These are phyloP conservation scores for Maudiozyma serrabonitensis DNA, from an alignment of 805 yeast genomes.

Conservation along the genomic window DNA sequence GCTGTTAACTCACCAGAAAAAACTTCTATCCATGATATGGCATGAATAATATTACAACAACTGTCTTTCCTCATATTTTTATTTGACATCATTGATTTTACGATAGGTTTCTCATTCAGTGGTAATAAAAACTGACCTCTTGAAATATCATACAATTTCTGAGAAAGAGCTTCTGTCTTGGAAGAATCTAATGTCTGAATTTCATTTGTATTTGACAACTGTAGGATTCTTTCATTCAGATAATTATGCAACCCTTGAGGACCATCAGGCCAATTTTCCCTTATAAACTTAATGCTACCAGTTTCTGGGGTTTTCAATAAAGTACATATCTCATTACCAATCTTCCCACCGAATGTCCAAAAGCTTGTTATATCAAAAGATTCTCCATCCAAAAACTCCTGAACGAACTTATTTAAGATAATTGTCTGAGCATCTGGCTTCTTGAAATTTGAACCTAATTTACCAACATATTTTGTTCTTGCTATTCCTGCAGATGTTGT, in stretches of 20 bases:
- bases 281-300: slow-evolving; percentile 40
- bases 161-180: slow-evolving; percentile 41
- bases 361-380: slow-evolving; percentile 62
- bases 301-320: slow-evolving; percentile 43
- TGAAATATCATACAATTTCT: slow-evolving; percentile 47
- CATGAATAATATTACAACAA: slow-evolving; percentile 45
- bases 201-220: slow-evolving; percentile 2
- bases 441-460: slow-evolving; percentile 72
- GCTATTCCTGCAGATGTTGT: slow-evolving; percentile 88
- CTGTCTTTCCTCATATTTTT: slow-evolving; percentile 62
- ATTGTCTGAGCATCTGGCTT: slow-evolving; percentile 87
- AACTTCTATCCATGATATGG: slow-evolving; percentile 70
- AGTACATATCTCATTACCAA: slow-evolving; percentile 52
- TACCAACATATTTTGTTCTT: slow-evolving; percentile 67
- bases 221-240: slow-evolving; percentile 7
- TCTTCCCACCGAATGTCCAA: slow-evolving; percentile 87
- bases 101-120: slow-evolving; percentile 46
- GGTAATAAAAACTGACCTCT: slow-evolving; percentile 54
- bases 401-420: slow-evolving; percentile 40
- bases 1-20: slow-evolving; percentile 70
- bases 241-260: slow-evolving; percentile 27
- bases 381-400: slow-evolving; percentile 40
- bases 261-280: slow-evolving; percentile 37
- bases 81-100: slow-evolving; percentile 82
- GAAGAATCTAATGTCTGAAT: slow-evolving; percentile 24